Evolutionary conservation across 345 rosid species (phyloP).

Genomic region (Ricinus communis): DNA sequence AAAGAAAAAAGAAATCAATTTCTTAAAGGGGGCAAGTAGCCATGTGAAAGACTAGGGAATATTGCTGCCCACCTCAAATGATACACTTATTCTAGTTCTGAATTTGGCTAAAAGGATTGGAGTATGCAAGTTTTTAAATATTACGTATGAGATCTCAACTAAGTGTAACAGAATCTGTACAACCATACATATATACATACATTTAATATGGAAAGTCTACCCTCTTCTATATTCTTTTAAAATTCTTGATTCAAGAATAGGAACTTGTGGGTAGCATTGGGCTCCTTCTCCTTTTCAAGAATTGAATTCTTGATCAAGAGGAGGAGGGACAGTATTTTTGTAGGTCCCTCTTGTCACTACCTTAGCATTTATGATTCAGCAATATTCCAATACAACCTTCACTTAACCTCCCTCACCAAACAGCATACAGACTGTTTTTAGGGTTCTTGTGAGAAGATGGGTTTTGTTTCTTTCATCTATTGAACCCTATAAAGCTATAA

Average conservation of each 20-base stretch:
- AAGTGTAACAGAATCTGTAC: slow-evolving; percentile 21
- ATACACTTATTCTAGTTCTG: slow-evolving; percentile 23
- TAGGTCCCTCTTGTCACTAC: slow-evolving; percentile 18
- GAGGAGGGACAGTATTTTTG: slow-evolving; percentile 3
- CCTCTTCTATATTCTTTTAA: slow-evolving; percentile 6
- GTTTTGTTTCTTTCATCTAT: slow-evolving; percentile 19
- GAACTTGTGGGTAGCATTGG: slow-evolving; percentile 30
- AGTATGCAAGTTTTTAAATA: slow-evolving; percentile 9
- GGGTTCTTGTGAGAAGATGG: slow-evolving; percentile 16
- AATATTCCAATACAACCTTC: neutral
- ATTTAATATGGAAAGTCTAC: neutral
- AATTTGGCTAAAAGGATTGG: slow-evolving; percentile 16
- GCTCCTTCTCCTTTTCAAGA: slow-evolving; percentile 31
- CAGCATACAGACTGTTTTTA: slow-evolving; percentile 25
- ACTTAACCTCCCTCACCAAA: slow-evolving; percentile 25
- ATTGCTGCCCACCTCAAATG: slow-evolving; percentile 13
- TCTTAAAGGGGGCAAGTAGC: slow-evolving; percentile 10
- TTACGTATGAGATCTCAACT: slow-evolving; percentile 17
- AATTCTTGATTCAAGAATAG: slow-evolving; percentile 1
- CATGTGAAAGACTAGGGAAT: slow-evolving; percentile 30
- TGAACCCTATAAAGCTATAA: neutral
- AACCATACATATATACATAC: neutral
- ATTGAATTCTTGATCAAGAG: slow-evolving; percentile 15
- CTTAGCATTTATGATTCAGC: slow-evolving; percentile 24
- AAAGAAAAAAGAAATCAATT: too few relatives aligned